Conservation (phyloP, 352 stramenopile species). For the Blastocystis sp. region DNA sequence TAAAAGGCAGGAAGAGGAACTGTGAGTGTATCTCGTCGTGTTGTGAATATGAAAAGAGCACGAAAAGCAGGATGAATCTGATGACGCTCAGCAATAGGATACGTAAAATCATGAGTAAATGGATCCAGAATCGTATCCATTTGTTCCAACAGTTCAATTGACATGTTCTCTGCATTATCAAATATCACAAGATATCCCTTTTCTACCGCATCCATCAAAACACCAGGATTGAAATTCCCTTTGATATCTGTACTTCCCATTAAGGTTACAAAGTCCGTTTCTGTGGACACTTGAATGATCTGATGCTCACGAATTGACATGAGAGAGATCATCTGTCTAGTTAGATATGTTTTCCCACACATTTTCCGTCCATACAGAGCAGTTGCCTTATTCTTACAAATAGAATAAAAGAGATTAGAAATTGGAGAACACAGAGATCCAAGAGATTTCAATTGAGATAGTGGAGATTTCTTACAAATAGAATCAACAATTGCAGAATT, state of each 20-base stretch:
- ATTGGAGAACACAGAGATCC: not conserved
- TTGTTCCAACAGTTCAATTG: constrained; percentile 5
- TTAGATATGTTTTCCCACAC: constrained; percentile 1
- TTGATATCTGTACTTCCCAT: not conserved
- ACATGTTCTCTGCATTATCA: constrained; percentile 50
- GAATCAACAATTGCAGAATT: not conserved
- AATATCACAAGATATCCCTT: constrained; percentile 37
- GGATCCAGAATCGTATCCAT: constrained; percentile 38
- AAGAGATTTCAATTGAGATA: not conserved
- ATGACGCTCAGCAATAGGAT: not conserved
- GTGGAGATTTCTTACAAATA: not conserved
- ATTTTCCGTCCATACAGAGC: not conserved
- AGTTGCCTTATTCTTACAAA: not conserved
- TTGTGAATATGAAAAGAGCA: constrained; percentile 34
- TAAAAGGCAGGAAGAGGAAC: not conserved
- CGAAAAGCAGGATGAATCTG: constrained; percentile 33
- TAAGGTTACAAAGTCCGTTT: constrained; percentile 7
- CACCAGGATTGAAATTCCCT: not conserved
- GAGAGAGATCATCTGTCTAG: not conserved
- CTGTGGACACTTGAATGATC: constrained; percentile 15
- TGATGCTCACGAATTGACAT: not conserved
- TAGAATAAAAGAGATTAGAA: constrained; percentile 2
- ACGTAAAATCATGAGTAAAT: not conserved
- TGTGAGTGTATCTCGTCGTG: not conserved
- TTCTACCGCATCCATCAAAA: constrained; percentile 3